phyloP scores from a whole-genome alignment of 306 rosid species.

The Lathyrus tuberosus region DNA sequence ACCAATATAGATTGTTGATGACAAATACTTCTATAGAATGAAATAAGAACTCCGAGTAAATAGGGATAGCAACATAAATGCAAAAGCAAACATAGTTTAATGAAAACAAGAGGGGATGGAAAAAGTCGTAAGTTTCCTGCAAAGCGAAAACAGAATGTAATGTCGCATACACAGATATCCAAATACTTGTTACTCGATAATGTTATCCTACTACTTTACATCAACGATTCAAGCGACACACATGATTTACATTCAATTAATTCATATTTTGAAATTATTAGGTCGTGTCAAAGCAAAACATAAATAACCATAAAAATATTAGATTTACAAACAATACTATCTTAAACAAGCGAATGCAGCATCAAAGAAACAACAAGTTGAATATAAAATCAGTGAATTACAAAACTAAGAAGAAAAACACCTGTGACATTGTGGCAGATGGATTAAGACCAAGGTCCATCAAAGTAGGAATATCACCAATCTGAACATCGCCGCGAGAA shows the following conservation, averaged over 20 bases:
- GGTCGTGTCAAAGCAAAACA: neutral
- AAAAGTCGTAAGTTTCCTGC: no score
- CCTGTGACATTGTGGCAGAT: conserved; percentile 74
- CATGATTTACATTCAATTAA: neutral
- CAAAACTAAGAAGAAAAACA: neutral
- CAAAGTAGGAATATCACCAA: conserved; percentile 86
- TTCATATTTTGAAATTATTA: no score
- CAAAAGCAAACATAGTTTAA: no score
- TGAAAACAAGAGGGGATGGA: no score
- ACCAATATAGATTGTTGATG: conserved; percentile 36
- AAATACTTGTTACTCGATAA: no score
- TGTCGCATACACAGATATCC: no score
- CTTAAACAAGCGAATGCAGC: conserved; percentile 1
- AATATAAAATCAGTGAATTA: conserved; percentile 12
- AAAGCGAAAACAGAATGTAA: no score
- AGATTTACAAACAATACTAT: neutral
- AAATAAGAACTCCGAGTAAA: no score
- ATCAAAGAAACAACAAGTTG: neutral
- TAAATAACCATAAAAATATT: neutral
- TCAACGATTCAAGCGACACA: no score
- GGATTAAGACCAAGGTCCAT: conserved; percentile 84
- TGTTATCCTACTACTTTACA: no score
- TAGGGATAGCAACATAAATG: no score
- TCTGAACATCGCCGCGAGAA: conserved; percentile 80
- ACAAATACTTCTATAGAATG: no score